These are phyloP conservation scores for Trypanosomatidae sp. DNA, from an alignment of 208 protist species.

Conservation along the genomic window DNA sequence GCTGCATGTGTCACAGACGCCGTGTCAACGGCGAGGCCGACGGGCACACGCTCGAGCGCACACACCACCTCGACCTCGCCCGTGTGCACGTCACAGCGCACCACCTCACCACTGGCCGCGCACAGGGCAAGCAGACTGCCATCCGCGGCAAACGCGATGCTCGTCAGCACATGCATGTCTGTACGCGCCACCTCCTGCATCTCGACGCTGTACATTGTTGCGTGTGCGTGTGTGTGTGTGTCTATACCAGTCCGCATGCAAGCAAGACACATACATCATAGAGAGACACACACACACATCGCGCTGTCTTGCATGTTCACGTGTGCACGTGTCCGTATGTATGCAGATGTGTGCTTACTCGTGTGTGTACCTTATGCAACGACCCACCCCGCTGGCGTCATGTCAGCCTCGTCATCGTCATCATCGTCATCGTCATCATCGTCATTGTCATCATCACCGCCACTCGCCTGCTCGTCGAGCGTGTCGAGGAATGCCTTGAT, in stretches of 20 bases:
- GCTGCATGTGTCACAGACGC: too few relatives aligned
- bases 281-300: too few relatives aligned
- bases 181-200: conserved; percentile 34
- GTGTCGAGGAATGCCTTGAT: conserved; percentile 43
- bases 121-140: conserved; percentile 20
- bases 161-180: conserved; percentile 16
- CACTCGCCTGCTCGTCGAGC: too few relatives aligned
- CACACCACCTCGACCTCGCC: neutral
- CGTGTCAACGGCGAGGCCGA: conserved; percentile 10
- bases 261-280: too few relatives aligned
- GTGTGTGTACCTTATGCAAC: neutral
- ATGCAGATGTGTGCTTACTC: too few relatives aligned
- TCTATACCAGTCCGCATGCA: too few relatives aligned
- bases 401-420: neutral
- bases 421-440: conserved; percentile 4
- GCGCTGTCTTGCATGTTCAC: too few relatives aligned
- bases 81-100: conserved; percentile 11
- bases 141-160: conserved; percentile 9
- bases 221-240: too few relatives aligned
- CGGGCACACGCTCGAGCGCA: conserved; percentile 7
- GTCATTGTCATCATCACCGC: too few relatives aligned
- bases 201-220: neutral
- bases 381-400: neutral
- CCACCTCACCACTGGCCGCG: conserved; percentile 26
- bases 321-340: too few relatives aligned